Percentiles rank a stretch among this genome's conserved stretches.
Evolutionary conservation across 1,284 basidiomycete species (phyloP).

Genomic region (Sanguinoderma infundibulare): DNA sequence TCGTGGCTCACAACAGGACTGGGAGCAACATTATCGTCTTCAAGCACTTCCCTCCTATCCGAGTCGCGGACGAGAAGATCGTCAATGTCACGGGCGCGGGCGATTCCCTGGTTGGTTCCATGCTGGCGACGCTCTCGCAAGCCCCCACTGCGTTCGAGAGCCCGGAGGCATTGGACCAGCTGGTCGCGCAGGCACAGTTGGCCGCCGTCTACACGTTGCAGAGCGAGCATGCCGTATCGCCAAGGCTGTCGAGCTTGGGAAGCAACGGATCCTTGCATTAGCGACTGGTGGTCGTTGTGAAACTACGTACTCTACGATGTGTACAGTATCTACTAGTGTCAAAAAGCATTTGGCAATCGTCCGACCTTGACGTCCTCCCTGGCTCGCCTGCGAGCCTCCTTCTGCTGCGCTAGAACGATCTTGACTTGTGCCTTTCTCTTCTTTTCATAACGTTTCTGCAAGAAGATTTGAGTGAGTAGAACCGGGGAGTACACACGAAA

Average conservation of each 20-base stretch:
- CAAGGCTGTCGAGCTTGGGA: slow-evolving; percentile 46
- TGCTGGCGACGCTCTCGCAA: slow-evolving; percentile 61
- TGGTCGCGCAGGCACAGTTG: slow-evolving; percentile 59
- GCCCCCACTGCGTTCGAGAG: slow-evolving; percentile 50
- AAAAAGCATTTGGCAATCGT: slow-evolving; percentile 38
- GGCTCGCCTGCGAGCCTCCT: slow-evolving; percentile 52
- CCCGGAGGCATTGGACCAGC: slow-evolving; percentile 44
- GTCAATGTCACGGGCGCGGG: slow-evolving; percentile 91
- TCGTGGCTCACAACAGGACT: slow-evolving; percentile 54
- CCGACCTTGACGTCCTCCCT: slow-evolving; percentile 67
- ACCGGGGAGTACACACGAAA: neutral
- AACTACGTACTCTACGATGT: slow-evolving; percentile 1
- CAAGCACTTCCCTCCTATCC: slow-evolving; percentile 71
- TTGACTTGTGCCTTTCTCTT: slow-evolving; percentile 49
- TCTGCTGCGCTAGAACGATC: slow-evolving; percentile 39
- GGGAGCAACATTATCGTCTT: slow-evolving; percentile 58
- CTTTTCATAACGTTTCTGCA: slow-evolving; percentile 61
- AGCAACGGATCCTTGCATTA: slow-evolving; percentile 6
- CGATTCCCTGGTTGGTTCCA: slow-evolving; percentile 83
- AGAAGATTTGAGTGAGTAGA: neutral
- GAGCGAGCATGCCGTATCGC: slow-evolving; percentile 69
- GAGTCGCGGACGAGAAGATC: slow-evolving; percentile 46
- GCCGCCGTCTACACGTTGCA: slow-evolving; percentile 70
- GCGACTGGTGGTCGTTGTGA: neutral
- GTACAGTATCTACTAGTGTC: neutral